Evolutionary conservation across 108 stramenopile species (phyloP), one percentile per base, ranked within the genome.

Genomic region (Chaetoceros tenuissimus): DNA sequence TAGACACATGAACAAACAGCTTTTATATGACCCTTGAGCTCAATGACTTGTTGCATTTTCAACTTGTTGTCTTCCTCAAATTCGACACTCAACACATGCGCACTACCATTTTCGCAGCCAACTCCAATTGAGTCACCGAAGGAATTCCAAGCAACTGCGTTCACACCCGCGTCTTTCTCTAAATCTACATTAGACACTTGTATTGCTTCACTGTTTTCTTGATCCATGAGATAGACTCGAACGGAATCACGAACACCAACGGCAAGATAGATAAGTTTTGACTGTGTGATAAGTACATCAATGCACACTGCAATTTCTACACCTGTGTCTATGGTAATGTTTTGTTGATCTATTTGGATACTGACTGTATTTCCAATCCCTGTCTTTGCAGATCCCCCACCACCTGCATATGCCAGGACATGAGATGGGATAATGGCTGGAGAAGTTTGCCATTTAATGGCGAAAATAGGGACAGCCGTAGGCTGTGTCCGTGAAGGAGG

Each of bases 31-130:
- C 83, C 82, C 27, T 60, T 50, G 30, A 78, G 66, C 40, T 62
- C 73, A 22, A 57, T 49, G 2, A 68, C 10, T 13, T 51, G 67
- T 24, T 55, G 53, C 28, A 28, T 57, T 31, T 68, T 64, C 51
- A 52, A 22, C 24, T 87, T 44, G 1, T 57, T 66, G 28, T 83
- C 85, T 74, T 79, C 78, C 57, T 93, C 91, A 62, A 84, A 88
- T 8, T 85, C 87, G 54, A 87, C 77, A 0, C 77, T 85, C n/a
- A 89, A 50, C 10, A 27, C 22, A 16, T 67, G 50, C 20, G 60
- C 62, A 69, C 74, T 76, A 8, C 68, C 57, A 64, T 77, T 73
- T 3, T 67, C 60, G 16, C 59, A 52, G 13, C 78, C 19, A 3
- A 67, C 72, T 58, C 67, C 83, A 71, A 59, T 59, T 48, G 48